These are phyloP conservation scores for Boletus reticulatus DNA, from an alignment of 768 basidiomycete species.

Conservation along the genomic window DNA sequence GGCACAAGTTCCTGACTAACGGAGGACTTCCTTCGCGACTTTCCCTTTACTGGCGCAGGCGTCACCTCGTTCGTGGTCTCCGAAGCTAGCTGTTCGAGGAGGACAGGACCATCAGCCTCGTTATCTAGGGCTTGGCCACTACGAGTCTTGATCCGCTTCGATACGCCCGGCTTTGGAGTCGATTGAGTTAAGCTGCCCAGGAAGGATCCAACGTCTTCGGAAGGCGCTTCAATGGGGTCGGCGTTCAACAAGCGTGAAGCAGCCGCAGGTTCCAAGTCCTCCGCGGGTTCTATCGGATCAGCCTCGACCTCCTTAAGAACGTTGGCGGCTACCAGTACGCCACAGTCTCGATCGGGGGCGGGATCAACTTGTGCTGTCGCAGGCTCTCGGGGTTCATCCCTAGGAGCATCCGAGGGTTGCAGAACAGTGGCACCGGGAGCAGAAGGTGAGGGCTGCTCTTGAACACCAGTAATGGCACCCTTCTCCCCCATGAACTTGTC, in stretches of 20 bases:
- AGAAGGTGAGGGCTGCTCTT: background rate
- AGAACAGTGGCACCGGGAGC: background rate
- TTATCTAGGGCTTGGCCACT: slow-evolving; percentile 30
- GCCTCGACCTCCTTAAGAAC: background rate
- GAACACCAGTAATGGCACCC: background rate
- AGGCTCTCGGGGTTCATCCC: background rate
- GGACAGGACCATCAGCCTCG: slow-evolving; percentile 24
- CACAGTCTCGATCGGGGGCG: background rate
- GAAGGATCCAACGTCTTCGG: slow-evolving; percentile 5
- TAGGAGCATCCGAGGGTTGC: background rate
- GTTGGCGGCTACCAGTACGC: background rate
- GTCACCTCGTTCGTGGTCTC: slow-evolving; percentile 20
- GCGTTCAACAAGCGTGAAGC: slow-evolving; percentile 5
- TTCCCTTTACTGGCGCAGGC: slow-evolving; percentile 20
- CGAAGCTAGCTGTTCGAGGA: slow-evolving; percentile 19
- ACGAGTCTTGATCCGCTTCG: slow-evolving; percentile 44
- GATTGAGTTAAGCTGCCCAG: slow-evolving; percentile 5
- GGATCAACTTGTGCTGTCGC: slow-evolving; percentile 20
- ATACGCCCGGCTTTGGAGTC: slow-evolving; percentile 33
- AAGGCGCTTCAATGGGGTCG: slow-evolving; percentile 32
- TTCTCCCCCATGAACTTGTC: slow-evolving; percentile 8
- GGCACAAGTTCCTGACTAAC: slow-evolving; percentile 21
- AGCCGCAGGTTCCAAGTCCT: slow-evolving; percentile 29
- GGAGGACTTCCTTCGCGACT: slow-evolving; percentile 14
- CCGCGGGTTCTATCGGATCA: slow-evolving; percentile 48